Base-by-base conservation (phyloP, 2,329 filamentous ascomycete genomes). In the Aspergillus neotritici region DNA sequence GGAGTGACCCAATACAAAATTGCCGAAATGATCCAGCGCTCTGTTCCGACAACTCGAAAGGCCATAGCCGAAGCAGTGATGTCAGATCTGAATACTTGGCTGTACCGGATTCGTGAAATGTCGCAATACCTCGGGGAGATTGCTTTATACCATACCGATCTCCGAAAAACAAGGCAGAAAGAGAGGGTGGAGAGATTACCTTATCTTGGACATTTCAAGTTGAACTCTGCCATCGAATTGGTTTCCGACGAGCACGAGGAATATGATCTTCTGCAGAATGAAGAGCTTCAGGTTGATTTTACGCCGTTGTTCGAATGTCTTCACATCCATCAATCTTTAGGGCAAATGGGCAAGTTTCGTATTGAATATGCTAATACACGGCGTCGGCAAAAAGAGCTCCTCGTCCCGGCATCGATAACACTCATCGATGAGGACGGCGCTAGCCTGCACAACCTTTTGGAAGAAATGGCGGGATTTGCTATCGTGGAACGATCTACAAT, bases 81-180 rank as follows among this genome's bases (percentile, higher is more conserved):
- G 88, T 86, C 81, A 2, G 93, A 98, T 66, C 70, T 98, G 43
- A 97, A 97, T 61, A 96, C 89, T 1, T 98, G 93, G 93, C 75
- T 98, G 8, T 98, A 86, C 60, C 83, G 87, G 15, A 94, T 98
- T 50, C 83, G 93, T 57, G 93, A 98, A 66, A 94, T 89, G 13
- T 96, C 93, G 1, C 91, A 96, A 55, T 96, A 95, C 51, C 71
- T 98, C 6, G 93, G 93, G 4, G 93, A 98, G 64, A 87, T 98
- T 5, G 90, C 93, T 4, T 94, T 98, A 62, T 97, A 94, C 60
- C 89, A 97, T 60, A 98, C 93, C 0, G 86, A 96, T 56, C 79
- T 94, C 62, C 82, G 93, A 34, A 80, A 91, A 50, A 80, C 82
- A 16, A 79, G 91, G 39, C 88, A 94, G 59, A 86, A 89, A 61